Base-by-base conservation (phyloP, 2,329 filamentous ascomycete genomes). In the Didymella glomerata region DNA sequence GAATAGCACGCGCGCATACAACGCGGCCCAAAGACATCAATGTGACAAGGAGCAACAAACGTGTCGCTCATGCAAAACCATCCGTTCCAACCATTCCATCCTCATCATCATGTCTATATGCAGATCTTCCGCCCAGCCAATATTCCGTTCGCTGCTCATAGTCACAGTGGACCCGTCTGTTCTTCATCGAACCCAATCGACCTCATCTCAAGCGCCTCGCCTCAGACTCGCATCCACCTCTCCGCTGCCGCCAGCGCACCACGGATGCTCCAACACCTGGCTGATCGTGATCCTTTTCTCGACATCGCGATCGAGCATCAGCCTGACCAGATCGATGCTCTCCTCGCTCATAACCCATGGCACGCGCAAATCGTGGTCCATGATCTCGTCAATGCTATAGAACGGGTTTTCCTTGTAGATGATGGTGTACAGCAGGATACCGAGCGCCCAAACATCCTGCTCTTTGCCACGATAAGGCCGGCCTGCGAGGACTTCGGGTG, bases 401-500 rank as follows among this genome's bases (percentile, higher is more conserved):
- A 97, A 99, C 0, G 95, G 94, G 74, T 99, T 99, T 80, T 99
- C 95, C 80, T 98, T 99, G 85, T 99, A 99, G 72, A 98, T 90
- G 73, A 99, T 97, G 27, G 95, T 99, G 82, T 99, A 99, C 14
- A 99, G 86, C 25, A 99, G 85, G 71, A 99, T 98, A 24, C 95
- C 95, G 16, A 99, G 85, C 0, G 95, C 95, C 95, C 95, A 99
- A 28, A 99, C 93, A 73, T 99, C 95, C 81, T 99, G 95, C 77
- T 97, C 94, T 78, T 96, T 97, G 72, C 95, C 95, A 66, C 90
- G 87, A 79, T 99, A 99, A 16, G 93, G 90, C 68, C 89, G 90
- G 47, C 95, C 95, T 57, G 93, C 93, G 48, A 99, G 85, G 54
- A 99, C 95, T 81, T 99, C 95, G n/a, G 95, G 95, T 7, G 95